A percentile compares a stretch with the other conserved stretches of the same genome.
phyloP scores from a whole-genome alignment of 352 stramenopile genomes.

The Globisporangium cystogenes region DNA sequence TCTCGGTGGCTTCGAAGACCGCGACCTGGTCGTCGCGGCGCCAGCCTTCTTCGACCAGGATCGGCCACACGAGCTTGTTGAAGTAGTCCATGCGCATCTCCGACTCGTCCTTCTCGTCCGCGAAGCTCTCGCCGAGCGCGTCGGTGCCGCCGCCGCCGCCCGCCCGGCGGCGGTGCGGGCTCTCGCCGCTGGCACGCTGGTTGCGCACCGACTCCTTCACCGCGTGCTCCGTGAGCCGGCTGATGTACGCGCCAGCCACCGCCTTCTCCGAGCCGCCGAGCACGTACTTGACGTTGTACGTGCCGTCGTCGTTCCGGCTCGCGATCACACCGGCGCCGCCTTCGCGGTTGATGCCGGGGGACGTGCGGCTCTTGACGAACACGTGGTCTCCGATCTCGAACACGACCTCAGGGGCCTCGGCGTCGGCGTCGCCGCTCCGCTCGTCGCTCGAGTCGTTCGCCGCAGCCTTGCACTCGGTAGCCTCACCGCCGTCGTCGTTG shows the following conservation, averaged over 20 bases:
- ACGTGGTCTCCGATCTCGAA: slow-evolving; percentile 62
- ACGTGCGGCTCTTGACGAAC: slow-evolving; percentile 69
- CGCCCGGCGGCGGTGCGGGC: background rate
- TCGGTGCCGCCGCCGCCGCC: too few species aligned
- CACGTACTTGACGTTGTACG: slow-evolving; percentile 84
- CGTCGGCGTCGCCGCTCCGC: slow-evolving; percentile 3
- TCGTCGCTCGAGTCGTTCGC: slow-evolving; percentile 7
- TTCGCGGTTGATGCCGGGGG: slow-evolving; percentile 75
- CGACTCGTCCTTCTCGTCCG: slow-evolving; percentile 17
- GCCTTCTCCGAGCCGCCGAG: slow-evolving; percentile 71
- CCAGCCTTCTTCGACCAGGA: slow-evolving; percentile 71
- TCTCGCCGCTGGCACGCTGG: slow-evolving; percentile 17
- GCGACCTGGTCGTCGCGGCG: slow-evolving; percentile 39
- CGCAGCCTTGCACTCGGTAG: too few species aligned
- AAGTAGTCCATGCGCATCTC: slow-evolving; percentile 60
- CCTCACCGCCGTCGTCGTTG: slow-evolving; percentile 15
- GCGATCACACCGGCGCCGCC: slow-evolving; percentile 55
- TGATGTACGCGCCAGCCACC: slow-evolving; percentile 54
- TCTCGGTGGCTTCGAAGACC: slow-evolving; percentile 42
- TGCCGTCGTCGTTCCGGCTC: slow-evolving; percentile 50
- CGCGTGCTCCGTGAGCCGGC: slow-evolving; percentile 57
- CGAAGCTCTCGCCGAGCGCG: background rate
- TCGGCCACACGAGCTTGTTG: slow-evolving; percentile 73
- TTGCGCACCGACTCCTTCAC: slow-evolving; percentile 79
- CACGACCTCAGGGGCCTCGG: background rate